A percentile compares a stretch with the other conserved stretches of the same genome.
Evolutionary conservation across 306 rosid species (phyloP).

Genomic region (Canavalia gladiata): DNA sequence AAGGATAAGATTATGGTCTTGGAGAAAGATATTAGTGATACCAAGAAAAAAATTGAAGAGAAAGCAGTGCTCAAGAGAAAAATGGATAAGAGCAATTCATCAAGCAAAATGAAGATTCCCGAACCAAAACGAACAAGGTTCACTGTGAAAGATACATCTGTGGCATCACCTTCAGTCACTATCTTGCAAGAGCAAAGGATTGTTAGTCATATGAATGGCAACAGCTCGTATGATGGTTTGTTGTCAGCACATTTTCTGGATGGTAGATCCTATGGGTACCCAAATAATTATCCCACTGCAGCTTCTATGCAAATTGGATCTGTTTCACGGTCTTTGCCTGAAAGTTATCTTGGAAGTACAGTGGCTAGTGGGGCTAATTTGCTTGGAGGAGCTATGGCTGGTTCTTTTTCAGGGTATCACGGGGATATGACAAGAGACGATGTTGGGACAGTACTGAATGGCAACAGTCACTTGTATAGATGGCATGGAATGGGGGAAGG

Average conservation of each 20-base stretch:
- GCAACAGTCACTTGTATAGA: slow-evolving; percentile 48
- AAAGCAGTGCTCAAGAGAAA: slow-evolving; percentile 53
- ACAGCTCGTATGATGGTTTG: slow-evolving; percentile 53
- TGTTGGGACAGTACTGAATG: slow-evolving; percentile 46
- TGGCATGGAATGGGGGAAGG: slow-evolving; percentile 60
- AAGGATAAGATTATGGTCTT: slow-evolving; percentile 57
- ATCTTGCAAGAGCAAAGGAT: slow-evolving; percentile 57
- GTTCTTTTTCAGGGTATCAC: slow-evolving; percentile 53
- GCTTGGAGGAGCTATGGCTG: slow-evolving; percentile 39
- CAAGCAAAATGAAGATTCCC: slow-evolving; percentile 43
- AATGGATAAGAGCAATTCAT: slow-evolving; percentile 48
- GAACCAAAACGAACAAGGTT: slow-evolving; percentile 58
- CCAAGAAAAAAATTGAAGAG: slow-evolving; percentile 50
- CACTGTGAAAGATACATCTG: slow-evolving; percentile 43
- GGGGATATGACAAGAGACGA: slow-evolving; percentile 48
- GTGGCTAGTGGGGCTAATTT: slow-evolving; percentile 34
- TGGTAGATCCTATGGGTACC: slow-evolving; percentile 50
- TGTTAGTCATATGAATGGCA: slow-evolving; percentile 48
- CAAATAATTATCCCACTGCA: slow-evolving; percentile 50
- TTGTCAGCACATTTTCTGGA: slow-evolving; percentile 44
- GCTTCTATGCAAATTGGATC: slow-evolving; percentile 54
- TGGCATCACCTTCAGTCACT: slow-evolving; percentile 48
- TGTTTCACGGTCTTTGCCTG: slow-evolving; percentile 46
- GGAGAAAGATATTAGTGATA: slow-evolving; percentile 58
- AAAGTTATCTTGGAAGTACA: slow-evolving; percentile 48